Conservation (phyloP, 805 yeast genomes). For the Myxozyma nipponensis region DNA sequence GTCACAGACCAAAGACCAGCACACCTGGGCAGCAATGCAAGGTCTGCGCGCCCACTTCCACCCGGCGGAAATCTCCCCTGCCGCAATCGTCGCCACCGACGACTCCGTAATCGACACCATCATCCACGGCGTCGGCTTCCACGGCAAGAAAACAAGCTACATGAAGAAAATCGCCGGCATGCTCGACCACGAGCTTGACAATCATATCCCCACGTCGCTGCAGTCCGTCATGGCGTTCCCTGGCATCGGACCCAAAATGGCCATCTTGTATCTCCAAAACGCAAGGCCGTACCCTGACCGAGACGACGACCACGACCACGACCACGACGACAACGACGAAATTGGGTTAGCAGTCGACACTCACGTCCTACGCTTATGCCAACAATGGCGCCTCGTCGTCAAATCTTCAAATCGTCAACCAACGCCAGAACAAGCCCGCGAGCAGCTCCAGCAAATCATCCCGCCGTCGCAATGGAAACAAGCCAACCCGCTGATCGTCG, state of each 20-base stretch:
- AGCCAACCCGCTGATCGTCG: conserved; percentile 81
- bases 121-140: conserved; percentile 84
- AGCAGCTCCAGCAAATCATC: conserved; percentile 66
- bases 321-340: conserved; percentile 4
- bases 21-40: conserved; percentile 68
- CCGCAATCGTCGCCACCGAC: conserved; percentile 39
- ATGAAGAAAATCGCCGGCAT: conserved; percentile 59
- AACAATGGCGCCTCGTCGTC: conserved; percentile 22
- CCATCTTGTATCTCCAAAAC: conserved; percentile 68
- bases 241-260: conserved; percentile 97
- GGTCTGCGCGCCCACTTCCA: conserved; percentile 49
- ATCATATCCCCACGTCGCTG: conserved; percentile 71
- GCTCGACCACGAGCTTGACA: conserved; percentile 39
- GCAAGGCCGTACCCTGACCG: conserved; percentile 40
- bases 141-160: conserved; percentile 68
- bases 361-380: conserved; percentile 62
- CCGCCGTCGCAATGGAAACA: conserved; percentile 75
- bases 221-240: conserved; percentile 65
- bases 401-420: conserved; percentile 33
- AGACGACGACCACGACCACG: background rate
- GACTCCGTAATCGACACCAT: conserved; percentile 44
- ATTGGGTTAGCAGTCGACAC: conserved; percentile 93
- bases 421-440: conserved; percentile 74
- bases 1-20: conserved; percentile 88
- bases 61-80: conserved; percentile 40